These are phyloP conservation scores for Hordeum pubiflorum DNA, from an alignment of 202 grass and related monocot species.

Conservation along the genomic window DNA sequence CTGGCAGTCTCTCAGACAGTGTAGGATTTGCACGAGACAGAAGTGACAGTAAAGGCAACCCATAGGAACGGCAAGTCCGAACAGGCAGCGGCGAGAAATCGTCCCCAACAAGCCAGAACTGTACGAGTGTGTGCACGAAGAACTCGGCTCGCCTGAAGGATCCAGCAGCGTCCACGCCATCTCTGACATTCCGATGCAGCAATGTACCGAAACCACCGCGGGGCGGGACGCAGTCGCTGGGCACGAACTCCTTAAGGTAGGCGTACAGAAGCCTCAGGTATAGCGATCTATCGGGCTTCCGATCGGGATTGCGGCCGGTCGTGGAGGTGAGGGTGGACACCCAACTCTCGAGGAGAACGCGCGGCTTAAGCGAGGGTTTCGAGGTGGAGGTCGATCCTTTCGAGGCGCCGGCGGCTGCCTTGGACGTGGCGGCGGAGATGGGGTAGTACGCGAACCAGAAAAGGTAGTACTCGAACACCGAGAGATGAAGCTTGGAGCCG, in stretches of 20 bases:
- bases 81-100: conserved; percentile 60
- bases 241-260: conserved; percentile 69
- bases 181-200: conserved; percentile 28
- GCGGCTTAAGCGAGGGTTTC: conserved; percentile 4
- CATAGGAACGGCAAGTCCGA: conserved; percentile 22
- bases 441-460: conserved; percentile 83
- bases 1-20: conserved; percentile 29
- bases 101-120: conserved; percentile 74
- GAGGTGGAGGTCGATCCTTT: background rate
- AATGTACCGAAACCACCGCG: conserved; percentile 11
- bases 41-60: background rate
- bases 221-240: background rate
- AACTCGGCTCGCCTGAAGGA: conserved; percentile 55
- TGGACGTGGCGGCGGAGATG: conserved; percentile 35
- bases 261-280: conserved; percentile 52
- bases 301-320: conserved; percentile 17
- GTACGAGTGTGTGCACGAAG: conserved; percentile 42
- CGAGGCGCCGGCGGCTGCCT: background rate
- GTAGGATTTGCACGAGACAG: background rate
- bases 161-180: conserved; percentile 35
- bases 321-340: conserved; percentile 37
- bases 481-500: conserved; percentile 54
- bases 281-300: conserved; percentile 38
- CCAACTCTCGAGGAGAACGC: conserved; percentile 44
- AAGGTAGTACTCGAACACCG: conserved; percentile 65